Evolutionary conservation across 2,329 filamentous ascomycete genomes (phyloP).

Genomic region (Venturia oleaginea): DNA sequence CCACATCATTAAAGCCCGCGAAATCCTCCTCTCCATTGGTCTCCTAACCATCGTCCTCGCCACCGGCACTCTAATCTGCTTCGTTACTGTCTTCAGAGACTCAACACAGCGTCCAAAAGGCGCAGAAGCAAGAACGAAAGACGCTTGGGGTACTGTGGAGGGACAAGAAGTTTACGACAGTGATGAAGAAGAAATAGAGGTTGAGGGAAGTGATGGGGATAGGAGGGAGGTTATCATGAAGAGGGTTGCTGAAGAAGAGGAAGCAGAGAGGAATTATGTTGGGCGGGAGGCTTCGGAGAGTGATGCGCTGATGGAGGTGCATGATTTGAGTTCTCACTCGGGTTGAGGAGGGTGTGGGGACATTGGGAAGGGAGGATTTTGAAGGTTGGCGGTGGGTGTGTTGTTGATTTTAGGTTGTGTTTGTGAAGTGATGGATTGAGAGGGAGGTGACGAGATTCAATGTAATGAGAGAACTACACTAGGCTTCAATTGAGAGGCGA

Average conservation of each 20-base stretch:
- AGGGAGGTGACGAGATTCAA: no score
- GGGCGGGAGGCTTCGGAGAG: neutral
- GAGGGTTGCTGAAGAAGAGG: neutral
- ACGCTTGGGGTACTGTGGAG: no score
- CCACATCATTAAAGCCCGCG: no score
- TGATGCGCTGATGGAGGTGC: neutral
- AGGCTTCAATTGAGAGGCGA: no score
- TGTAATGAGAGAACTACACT: no score
- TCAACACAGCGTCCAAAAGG: no score
- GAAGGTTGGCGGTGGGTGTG: neutral
- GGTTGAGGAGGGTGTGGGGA: neutral
- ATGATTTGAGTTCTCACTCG: neutral
- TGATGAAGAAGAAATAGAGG: neutral
- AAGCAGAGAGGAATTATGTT: neutral
- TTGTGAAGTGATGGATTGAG: no score
- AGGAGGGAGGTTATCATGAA: neutral
- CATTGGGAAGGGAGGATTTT: neutral
- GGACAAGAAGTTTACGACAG: neutral
- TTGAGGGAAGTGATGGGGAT: neutral
- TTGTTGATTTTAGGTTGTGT: neutral
- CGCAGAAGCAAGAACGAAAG: no score
- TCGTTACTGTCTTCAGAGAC: no score
- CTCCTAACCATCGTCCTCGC: no score
- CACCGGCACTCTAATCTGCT: no score
- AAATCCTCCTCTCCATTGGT: no score